phyloP scores from a whole-genome alignment of 768 basidiomycete genomes.

The Lactarius deliciosus region DNA sequence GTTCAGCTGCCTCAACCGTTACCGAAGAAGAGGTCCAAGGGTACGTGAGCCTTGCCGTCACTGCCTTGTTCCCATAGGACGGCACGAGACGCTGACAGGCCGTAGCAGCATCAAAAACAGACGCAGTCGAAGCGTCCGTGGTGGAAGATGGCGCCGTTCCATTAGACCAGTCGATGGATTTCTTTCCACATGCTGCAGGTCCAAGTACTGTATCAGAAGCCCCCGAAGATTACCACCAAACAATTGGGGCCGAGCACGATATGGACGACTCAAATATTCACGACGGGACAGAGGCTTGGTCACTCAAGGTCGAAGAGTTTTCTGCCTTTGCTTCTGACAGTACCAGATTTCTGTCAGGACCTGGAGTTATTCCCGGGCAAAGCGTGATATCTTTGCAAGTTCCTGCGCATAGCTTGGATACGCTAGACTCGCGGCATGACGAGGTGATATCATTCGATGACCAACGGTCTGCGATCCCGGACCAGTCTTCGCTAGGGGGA shows the following conservation, averaged over 20 bases:
- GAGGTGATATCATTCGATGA: background rate
- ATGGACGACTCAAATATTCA: background rate
- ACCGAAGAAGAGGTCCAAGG: constrained; percentile 38
- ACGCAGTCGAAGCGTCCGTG: background rate
- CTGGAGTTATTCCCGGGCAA: constrained; percentile 23
- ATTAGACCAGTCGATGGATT: background rate
- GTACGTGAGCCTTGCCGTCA: constrained; percentile 53
- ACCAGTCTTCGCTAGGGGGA: constrained; percentile 1
- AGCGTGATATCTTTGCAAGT: background rate
- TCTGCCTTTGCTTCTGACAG: constrained; percentile 1
- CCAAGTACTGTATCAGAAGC: constrained; percentile 1
- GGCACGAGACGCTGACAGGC: constrained; percentile 18
- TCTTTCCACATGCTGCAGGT: background rate
- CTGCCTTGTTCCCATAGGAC: background rate
- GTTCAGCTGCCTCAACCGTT: constrained; percentile 50
- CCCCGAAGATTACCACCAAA: constrained; percentile 5
- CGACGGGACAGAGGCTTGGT: background rate
- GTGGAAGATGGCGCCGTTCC: background rate
- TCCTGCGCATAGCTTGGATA: background rate
- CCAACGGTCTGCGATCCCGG: background rate
- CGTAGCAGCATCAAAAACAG: constrained; percentile 14
- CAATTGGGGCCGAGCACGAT: background rate
- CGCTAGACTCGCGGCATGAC: background rate
- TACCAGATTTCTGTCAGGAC: constrained; percentile 17
- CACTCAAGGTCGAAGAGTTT: constrained; percentile 1